Evolutionary conservation across 2,329 filamentous ascomycete genomes (phyloP), one percentile per base, ranked within the genome.

Genomic region (Ascochyta lentis): DNA sequence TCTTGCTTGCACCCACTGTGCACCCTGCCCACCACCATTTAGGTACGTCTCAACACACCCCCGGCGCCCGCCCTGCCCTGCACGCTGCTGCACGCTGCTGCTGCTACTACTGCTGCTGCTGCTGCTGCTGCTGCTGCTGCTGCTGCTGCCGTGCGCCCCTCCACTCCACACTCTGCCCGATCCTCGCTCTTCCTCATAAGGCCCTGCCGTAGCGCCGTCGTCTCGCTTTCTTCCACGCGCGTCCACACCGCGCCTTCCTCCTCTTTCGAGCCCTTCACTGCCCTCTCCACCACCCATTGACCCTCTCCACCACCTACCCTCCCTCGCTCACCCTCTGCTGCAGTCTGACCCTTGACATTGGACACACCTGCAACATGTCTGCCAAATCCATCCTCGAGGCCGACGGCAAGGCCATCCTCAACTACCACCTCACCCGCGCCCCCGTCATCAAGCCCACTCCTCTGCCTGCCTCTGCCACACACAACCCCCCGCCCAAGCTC

Each of bases 371-470:
- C 79, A 85, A 74, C 74, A 96, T 96, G 92, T 92, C 91, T 78
- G 91, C 95, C 80, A 99, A 99, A 84, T 90, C 94, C 69, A 98
- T 99, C 78, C 83, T 90, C 85, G 95, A 99, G 86, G 94, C 94
- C 85, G 95, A 99, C 84, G 95, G 95, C 87, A 99, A 99, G 90
- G 95, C 95, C 86, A 98, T 99, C 84, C 87, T 99, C 87, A 98
- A 97, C 90, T 99, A 98, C 87, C 95, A 98, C 86, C 92, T 99
- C 81, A 98, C 95, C 72, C 90, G 95, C 78, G 92, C 95, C 70
- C 89, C 92, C 67, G 90, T 96, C 79, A 96, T 99, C 87, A 98
- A 97, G 90, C 91, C 94, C 68, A 94, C 92, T 75, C 92, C 95
- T 81, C 92, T 98, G 54, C 91, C 93, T 69, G 78, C 85, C 67